A percentile compares a stretch with the other conserved stretches of the same genome.
phyloP scores from a whole-genome alignment of 1,284 basidiomycete genomes.

The Fomes fomentarius region DNA sequence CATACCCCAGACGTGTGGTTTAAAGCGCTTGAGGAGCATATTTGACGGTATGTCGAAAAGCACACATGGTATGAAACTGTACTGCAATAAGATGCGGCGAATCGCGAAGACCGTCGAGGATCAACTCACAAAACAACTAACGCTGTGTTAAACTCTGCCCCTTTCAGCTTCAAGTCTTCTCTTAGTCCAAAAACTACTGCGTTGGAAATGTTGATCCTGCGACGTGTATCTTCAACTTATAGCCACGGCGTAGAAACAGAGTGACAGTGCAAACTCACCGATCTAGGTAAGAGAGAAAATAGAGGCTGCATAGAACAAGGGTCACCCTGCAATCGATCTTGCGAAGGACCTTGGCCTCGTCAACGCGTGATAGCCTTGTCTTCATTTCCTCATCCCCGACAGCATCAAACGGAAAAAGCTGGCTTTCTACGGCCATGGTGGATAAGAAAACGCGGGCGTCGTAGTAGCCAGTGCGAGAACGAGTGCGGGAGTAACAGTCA shows the following conservation, averaged over 20 bases:
- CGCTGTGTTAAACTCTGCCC: constrained; percentile 34
- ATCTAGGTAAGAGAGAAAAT: constrained; percentile 37
- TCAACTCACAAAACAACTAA: constrained; percentile 36
- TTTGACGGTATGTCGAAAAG: constrained; percentile 39
- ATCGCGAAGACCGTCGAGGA: background rate
- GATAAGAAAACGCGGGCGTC: too few species aligned
- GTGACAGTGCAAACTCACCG: constrained; percentile 25
- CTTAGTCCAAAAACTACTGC: constrained; percentile 34
- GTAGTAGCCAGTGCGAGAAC: too few species aligned
- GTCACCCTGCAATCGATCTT: constrained; percentile 36
- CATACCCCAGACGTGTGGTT: constrained; percentile 36
- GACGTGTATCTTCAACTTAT: background rate
- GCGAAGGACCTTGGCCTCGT: constrained; percentile 32
- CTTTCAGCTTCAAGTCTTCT: constrained; percentile 31
- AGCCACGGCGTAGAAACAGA: background rate
- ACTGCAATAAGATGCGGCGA: background rate
- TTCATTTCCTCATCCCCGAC: too few species aligned
- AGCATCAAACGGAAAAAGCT: too few species aligned
- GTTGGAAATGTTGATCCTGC: constrained; percentile 37
- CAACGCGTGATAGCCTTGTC: constrained; percentile 24
- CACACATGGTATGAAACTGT: constrained; percentile 37
- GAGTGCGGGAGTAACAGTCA: too few species aligned
- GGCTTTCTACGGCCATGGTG: too few species aligned
- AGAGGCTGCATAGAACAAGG: constrained; percentile 33
- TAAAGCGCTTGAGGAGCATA: constrained; percentile 34